phyloP scores from a whole-genome alignment of 106 monocot genomes.

The Vanilla planifolia region DNA sequence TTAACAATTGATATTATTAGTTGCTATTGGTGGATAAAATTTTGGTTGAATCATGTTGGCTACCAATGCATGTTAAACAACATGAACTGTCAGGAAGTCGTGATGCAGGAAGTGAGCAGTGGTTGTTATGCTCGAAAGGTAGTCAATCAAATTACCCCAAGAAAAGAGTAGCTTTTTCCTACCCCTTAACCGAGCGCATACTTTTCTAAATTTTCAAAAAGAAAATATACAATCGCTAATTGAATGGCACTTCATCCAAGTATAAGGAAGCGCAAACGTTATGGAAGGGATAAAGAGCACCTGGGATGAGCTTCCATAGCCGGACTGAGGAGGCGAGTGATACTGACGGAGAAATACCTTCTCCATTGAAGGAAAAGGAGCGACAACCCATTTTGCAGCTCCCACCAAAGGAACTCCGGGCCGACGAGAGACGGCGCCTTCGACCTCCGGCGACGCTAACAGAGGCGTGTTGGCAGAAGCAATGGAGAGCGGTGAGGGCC shows the following conservation, averaged over 20 bases:
- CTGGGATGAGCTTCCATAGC: slow-evolving; percentile 29
- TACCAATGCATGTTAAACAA: no score
- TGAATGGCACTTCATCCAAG: neutral
- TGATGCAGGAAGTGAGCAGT: no score
- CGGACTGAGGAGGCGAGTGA: slow-evolving; percentile 30
- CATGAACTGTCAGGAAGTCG: no score
- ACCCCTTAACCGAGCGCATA: neutral
- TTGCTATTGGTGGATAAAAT: no score
- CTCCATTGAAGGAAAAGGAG: neutral
- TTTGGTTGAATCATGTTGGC: no score
- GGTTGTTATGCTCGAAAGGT: no score
- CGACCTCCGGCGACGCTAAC: neutral
- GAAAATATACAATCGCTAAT: neutral
- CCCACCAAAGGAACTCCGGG: neutral
- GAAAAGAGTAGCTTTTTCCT: neutral
- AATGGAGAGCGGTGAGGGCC: slow-evolving; percentile 9
- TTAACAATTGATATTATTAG: no score
- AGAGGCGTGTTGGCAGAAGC: neutral
- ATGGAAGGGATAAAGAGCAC: slow-evolving; percentile 10
- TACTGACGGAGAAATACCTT: slow-evolving; percentile 27
- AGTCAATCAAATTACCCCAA: no score
- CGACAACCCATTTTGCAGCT: neutral
- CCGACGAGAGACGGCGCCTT: neutral
- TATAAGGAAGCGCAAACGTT: neutral
- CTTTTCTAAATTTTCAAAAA: neutral